Evolutionary conservation across 2,329 filamentous ascomycete genomes (phyloP), one percentile per base, ranked within the genome.

Genomic region (Ceratocystis papillata): DNA sequence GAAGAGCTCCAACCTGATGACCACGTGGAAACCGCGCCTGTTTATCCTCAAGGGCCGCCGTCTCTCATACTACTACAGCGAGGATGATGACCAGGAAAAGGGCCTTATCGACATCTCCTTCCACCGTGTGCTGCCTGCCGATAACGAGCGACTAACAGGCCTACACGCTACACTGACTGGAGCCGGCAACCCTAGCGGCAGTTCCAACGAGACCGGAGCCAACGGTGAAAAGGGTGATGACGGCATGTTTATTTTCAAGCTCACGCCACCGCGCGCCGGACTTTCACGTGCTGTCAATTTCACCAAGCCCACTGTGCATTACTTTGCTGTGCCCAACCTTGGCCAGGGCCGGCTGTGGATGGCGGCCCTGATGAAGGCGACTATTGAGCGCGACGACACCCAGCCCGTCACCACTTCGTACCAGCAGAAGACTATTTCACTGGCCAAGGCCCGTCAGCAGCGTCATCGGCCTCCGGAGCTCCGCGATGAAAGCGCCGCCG

Each of bases 361-460:
- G 94, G 94, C 91, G 3, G 94, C 94, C 5, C 79, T 99, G 63
- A 96, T 99, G 90, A 99, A 99, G 77, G 94, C 94, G 10, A 99
- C 94, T 1, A 99, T 99, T 71, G 93, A 97, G 73, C 87, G 93
- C 68, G 94, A 99, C 71, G 85, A 88, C 72, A 83, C 83, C 3
- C 83, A 88, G 68, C 84, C 87, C 8, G 87, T 96, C 68, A 91
- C 90, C 22, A 94, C 89, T 2, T 96, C 91, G 2, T 97, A 97
- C 76, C 93, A 96, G 73, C 92, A 96, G 74, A 94, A 96, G 79
- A 99, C 94, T 0, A 96, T 99, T 65, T 94, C 89, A 30, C 83
- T 99, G 5, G 83, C 87, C 65, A 96, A 96, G 77, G 94, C 94
- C 12, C 86, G 87, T 67, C 83, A 87, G 69, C 89, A 95, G 86